Conservation (phyloP, 2,329 filamentous ascomycete species). For the Fusarium sublunatum region DNA sequence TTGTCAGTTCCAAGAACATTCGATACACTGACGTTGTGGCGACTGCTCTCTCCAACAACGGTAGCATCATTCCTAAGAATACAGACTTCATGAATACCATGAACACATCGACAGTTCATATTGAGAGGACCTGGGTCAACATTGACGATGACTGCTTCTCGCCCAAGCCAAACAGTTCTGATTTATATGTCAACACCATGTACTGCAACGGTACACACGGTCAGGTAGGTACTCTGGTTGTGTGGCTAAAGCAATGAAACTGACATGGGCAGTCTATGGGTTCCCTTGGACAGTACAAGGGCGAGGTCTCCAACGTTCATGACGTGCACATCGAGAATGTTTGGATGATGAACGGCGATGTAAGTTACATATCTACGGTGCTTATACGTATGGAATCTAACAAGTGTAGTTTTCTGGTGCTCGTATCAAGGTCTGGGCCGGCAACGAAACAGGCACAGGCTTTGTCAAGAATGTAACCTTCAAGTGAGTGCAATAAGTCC, state of each 20-base stretch:
- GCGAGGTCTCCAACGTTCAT: slow-evolving; percentile 65
- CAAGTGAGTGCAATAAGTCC: slow-evolving; percentile 30
- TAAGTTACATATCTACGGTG: background rate
- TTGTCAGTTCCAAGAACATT: slow-evolving; percentile 67
- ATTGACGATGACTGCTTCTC: slow-evolving; percentile 72
- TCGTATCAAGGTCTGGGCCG: slow-evolving; percentile 71
- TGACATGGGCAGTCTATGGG: slow-evolving; percentile 56
- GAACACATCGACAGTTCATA: slow-evolving; percentile 65
- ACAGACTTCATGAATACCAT: slow-evolving; percentile 72
- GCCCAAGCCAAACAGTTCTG: slow-evolving; percentile 68
- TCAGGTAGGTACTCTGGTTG: slow-evolving; percentile 44
- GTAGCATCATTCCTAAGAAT: slow-evolving; percentile 64
- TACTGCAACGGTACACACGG: slow-evolving; percentile 71
- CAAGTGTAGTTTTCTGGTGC: slow-evolving; percentile 57
- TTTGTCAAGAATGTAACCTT: slow-evolving; percentile 72
- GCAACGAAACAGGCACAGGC: slow-evolving; percentile 66
- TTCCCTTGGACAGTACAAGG: slow-evolving; percentile 67
- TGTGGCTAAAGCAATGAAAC: slow-evolving; percentile 34
- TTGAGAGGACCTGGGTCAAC: slow-evolving; percentile 63
- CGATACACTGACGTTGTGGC: slow-evolving; percentile 65
- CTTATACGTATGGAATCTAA: fast-evolving
- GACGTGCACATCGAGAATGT: slow-evolving; percentile 70
- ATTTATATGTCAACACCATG: slow-evolving; percentile 68
- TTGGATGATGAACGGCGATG: slow-evolving; percentile 61
- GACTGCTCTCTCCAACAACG: slow-evolving; percentile 62